Percentiles rank a stretch among this genome's conserved stretches.
Conservation (phyloP, 805 yeast genomes). For the Monosporozyma unispora region DNA sequence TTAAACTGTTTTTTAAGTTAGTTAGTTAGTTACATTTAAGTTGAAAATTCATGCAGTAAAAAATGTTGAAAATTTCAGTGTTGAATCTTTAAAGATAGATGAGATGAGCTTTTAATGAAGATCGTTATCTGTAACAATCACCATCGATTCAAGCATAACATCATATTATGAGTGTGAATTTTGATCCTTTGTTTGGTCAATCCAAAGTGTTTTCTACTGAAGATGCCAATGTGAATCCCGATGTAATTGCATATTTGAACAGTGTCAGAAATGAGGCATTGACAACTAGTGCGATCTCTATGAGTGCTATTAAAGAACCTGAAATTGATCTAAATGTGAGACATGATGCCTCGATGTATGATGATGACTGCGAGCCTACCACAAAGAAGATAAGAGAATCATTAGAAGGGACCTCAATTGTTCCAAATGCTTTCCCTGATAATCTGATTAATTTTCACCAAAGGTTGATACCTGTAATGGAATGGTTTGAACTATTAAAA, state of each 20-base stretch:
- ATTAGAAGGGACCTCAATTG: not conserved
- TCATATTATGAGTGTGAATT: not conserved
- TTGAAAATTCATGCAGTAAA: not conserved
- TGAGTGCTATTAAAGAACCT: not conserved
- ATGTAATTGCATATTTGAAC: constrained; percentile 17
- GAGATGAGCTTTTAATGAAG: not conserved
- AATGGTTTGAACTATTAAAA: constrained; percentile 11
- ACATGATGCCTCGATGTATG: constrained; percentile 20
- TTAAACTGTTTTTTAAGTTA: too few relatives aligned
- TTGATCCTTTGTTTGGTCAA: constrained; percentile 27
- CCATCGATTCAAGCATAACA: too few relatives aligned
- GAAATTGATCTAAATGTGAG: not conserved
- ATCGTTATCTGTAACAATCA: too few relatives aligned
- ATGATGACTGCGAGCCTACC: constrained; percentile 12
- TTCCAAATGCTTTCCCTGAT: not conserved
- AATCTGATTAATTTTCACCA: constrained; percentile 1
- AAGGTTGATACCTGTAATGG: constrained; percentile 6
- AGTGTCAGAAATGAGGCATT: constrained; percentile 25
- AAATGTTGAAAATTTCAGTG: not conserved
- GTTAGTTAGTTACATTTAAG: not conserved
- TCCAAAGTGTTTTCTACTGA: constrained; percentile 20
- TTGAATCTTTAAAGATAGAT: not conserved
- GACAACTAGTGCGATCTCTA: constrained; percentile 7
- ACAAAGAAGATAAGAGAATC: not conserved
- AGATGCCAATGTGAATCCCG: constrained; percentile 21